Evolutionary conservation across 2,329 filamentous ascomycete genomes (phyloP), one percentile per base, ranked within the genome.

Genomic region (Gnomoniopsis sp.): DNA sequence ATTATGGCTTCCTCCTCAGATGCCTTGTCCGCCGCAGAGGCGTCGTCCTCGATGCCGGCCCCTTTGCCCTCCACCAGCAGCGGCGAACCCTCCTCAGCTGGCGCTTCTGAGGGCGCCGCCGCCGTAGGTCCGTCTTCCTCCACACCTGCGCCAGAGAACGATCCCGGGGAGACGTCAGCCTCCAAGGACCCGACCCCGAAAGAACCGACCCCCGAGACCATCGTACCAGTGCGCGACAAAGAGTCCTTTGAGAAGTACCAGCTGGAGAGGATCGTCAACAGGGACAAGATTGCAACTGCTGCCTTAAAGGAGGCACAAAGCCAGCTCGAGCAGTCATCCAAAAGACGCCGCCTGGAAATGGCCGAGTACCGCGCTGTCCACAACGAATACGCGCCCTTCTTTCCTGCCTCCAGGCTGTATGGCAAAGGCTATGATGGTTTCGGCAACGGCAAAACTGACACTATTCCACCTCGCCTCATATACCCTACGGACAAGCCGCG

Each of bases 391-490:
- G 79, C 82, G 60, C 74, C 74, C 49, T 82, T 75, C 70, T 87
- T 85, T 58, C 79, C 82, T 3, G 77, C 83, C 1, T 79, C 76
- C 65, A 80, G 77, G 65, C 79, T 86, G 62, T 91, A 79, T 75
- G 89, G 80, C 73, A 85, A 80, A 66, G 95, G 95, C 56, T 99
- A 96, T 71, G 87, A 85, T 69, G 93, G 93, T 48, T 96, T 89
- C 69, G 93, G 90, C 64, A 98, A 98, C 77, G 88, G 89, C 62
- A 81, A 86, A 67, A 97, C 93, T 33, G 91, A 93, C 68, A 78
- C 79, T 59, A 81, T 81, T 49, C 87, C 84, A 52, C 82, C 88
- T 48, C 82, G 85, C 63, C 79, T 98, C 60, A 74, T 96, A 48
- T 98, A 98, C 75, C 93, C 93, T 22, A 77, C 79, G 43, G 85